Conservation (phyloP, 2,329 filamentous ascomycete genomes). For the Colletotrichum cordylinicola region DNA sequence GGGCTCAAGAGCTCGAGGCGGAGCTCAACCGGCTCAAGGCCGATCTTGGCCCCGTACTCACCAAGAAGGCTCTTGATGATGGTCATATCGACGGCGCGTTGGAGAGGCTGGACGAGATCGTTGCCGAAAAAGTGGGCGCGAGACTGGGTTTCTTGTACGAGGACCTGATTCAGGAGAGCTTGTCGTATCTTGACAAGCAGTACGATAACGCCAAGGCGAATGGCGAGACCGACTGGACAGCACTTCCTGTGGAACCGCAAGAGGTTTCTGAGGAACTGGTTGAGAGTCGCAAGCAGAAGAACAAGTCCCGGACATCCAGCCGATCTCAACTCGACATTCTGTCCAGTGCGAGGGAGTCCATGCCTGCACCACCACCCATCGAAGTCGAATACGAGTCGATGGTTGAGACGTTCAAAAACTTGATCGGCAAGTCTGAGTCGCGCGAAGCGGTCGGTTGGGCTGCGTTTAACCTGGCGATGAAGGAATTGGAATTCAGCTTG, state of each 20-base stretch:
- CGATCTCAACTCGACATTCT: slow-evolving; percentile 38
- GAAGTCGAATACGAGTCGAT: not conserved
- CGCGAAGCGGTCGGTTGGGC: slow-evolving; percentile 39
- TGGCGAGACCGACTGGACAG: slow-evolving; percentile 18
- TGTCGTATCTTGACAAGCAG: slow-evolving; percentile 36
- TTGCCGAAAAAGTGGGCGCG: slow-evolving; percentile 41
- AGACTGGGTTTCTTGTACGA: slow-evolving; percentile 50
- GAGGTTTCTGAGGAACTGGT: slow-evolving; percentile 28
- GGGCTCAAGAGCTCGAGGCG: slow-evolving; percentile 35
- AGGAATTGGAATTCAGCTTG: slow-evolving; percentile 45
- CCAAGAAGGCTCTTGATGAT: slow-evolving; percentile 46
- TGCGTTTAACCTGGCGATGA: slow-evolving; percentile 46
- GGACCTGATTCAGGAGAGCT: slow-evolving; percentile 43
- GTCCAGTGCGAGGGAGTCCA: not conserved
- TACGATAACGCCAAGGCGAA: slow-evolving; percentile 28
- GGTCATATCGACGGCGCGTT: slow-evolving; percentile 41
- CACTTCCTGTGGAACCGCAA: slow-evolving; percentile 20
- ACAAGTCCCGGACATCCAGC: slow-evolving; percentile 47
- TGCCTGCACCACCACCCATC: not conserved
- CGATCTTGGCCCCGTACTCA: slow-evolving; percentile 45
- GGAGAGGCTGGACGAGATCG: slow-evolving; percentile 38
- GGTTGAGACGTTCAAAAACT: slow-evolving; percentile 40
- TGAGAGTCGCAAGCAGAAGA: slow-evolving; percentile 43
- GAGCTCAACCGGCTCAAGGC: slow-evolving; percentile 44
- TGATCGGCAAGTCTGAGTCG: slow-evolving; percentile 33